A percentile compares a stretch with the other conserved stretches of the same genome.
These are phyloP conservation scores for Didymella glomerata DNA, from an alignment of 2,329 filamentous ascomycete species.

Conservation along the genomic window DNA sequence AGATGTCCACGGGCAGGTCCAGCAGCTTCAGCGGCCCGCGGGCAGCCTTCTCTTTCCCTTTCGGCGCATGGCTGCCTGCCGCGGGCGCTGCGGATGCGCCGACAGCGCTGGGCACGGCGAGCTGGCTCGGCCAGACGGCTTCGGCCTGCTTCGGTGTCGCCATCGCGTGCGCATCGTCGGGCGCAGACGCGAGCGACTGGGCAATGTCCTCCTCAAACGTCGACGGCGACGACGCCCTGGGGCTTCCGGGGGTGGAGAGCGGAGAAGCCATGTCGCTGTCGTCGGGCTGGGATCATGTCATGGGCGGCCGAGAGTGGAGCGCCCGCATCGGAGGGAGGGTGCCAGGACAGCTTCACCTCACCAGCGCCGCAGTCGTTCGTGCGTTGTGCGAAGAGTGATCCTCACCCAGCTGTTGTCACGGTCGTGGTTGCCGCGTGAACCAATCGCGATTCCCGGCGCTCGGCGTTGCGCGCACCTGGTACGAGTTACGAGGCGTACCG, in stretches of 20 bases:
- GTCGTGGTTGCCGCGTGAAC: conserved; percentile 11
- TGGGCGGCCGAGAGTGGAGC: conserved; percentile 33
- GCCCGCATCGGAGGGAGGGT: conserved; percentile 38
- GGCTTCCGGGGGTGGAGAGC: background rate
- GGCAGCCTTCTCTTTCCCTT: conserved; percentile 58
- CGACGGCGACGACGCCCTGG: conserved; percentile 32
- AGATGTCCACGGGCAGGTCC: conserved; percentile 78
- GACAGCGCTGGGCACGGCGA: conserved; percentile 7
- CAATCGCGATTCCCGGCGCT: conserved; percentile 11
- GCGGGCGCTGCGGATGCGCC: conserved; percentile 31
- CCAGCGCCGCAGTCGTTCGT: conserved; percentile 28
- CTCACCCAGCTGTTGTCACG: conserved; percentile 10
- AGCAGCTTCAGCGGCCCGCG: conserved; percentile 70
- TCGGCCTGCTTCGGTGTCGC: conserved; percentile 22
- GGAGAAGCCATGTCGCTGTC: conserved; percentile 29
- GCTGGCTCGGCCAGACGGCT: background rate
- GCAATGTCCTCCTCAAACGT: conserved; percentile 36
- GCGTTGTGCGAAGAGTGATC: conserved; percentile 23
- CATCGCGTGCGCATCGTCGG: conserved; percentile 33
- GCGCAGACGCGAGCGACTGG: conserved; percentile 15
- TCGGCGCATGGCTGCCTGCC: conserved; percentile 50
- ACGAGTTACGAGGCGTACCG: conserved; percentile 3
- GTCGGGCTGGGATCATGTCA: conserved; percentile 33
- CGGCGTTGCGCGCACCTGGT: conserved; percentile 16
- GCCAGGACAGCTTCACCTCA: conserved; percentile 30